phyloP scores from a whole-genome alignment of 768 basidiomycete species.

The Leccinum fibrillosum region DNA sequence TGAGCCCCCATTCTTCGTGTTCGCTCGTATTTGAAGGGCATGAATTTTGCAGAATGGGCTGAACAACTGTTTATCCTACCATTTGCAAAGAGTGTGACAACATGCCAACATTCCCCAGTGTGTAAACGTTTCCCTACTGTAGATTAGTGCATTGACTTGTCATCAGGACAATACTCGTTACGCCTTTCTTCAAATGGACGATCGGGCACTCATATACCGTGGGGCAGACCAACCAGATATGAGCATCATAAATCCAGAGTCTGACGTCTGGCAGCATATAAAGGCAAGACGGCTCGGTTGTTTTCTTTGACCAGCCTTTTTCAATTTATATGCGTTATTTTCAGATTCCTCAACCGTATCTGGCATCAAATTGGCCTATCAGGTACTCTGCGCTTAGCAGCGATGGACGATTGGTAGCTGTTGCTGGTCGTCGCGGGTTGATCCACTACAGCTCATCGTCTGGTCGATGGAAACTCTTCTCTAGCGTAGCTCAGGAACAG shows the following conservation, averaged over 20 bases:
- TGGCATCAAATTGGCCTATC: slow-evolving; percentile 91
- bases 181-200: slow-evolving; percentile 94
- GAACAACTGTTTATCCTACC: slow-evolving; percentile 83
- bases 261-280: slow-evolving; percentile 97
- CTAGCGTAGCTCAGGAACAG: slow-evolving; percentile 77
- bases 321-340: background rate
- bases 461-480: slow-evolving; percentile 92
- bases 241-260: slow-evolving; percentile 97
- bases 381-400: slow-evolving; percentile 86
- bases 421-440: slow-evolving; percentile 87
- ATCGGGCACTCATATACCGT: slow-evolving; percentile 88
- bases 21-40: background rate
- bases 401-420: slow-evolving; percentile 88
- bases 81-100: slow-evolving; percentile 93
- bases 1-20: slow-evolving; percentile 28
- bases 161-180: slow-evolving; percentile 92
- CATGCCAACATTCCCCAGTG: slow-evolving; percentile 88
- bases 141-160: slow-evolving; percentile 3
- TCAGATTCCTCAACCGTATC: slow-evolving; percentile 86
- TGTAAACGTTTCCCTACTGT: slow-evolving; percentile 23
- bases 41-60: slow-evolving; percentile 42
- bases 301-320: slow-evolving; percentile 1
- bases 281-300: slow-evolving; percentile 48
- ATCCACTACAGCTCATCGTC: slow-evolving; percentile 93
- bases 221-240: slow-evolving; percentile 98